Evolutionary conservation across 169 alveolate species (phyloP), one percentile per base, ranked within the genome.

Genomic region (Cryptosporidium andersoni): DNA sequence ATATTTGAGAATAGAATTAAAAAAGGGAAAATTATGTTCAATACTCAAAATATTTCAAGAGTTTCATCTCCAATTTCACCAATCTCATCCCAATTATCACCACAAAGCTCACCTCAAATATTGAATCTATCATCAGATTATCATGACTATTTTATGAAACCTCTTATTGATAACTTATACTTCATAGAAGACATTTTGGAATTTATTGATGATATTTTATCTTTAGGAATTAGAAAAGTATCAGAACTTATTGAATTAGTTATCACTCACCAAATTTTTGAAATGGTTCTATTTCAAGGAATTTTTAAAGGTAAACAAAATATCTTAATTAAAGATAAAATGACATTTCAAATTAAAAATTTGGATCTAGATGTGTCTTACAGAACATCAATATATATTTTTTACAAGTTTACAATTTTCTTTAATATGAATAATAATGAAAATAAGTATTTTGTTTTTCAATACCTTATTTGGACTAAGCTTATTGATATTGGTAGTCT

Each of bases 271-370:
- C 67, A 74, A 16, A 58, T 74, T 3, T 74, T 74, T 37, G 67
- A 58, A 42, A 55, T 56, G 85, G 85, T 74, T 1, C 9, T 74
- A 6, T 74, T 74, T 40, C 85, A 74, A 49, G 60, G 60, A 2
- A 74, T 74, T 16, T 16, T 51, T 1, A 74, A 56, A 45, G 43
- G 14, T 16, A 74, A 58, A 51, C 36, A 47, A 14, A 37, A 2
- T 12, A 74, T 58, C 40, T 58, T 47, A 14, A 64, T 52, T 25
- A 51, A 65, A 8, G 16, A 25, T 25, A 34, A 34, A 5, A 2
- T 25, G 11, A 62, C 8, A 39, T 53, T 37, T 4, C 49, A 60
- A 60, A 60, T 5, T 25, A 16, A n/a, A 6, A 52, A 40, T 9
- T n/a, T 48, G 7, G 51, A 52, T 14, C 16, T 16, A 9, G 45